Evolutionary conservation across 2,329 filamentous ascomycete species (phyloP), one percentile per base, ranked within the genome.

Genomic region (Orbilia quercus): DNA sequence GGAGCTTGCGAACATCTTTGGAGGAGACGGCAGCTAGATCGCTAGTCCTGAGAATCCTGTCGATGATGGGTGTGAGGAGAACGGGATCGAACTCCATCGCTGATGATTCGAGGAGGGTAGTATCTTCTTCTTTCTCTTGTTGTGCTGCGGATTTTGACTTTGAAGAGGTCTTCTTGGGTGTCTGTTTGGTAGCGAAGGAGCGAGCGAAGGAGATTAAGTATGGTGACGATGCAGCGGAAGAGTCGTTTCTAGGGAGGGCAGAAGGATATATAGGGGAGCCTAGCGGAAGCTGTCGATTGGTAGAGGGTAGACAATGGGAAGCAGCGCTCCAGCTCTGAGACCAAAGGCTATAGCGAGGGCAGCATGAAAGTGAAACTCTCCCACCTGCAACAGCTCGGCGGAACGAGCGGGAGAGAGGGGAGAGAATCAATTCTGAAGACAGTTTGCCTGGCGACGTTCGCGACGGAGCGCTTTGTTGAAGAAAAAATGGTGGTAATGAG

Each of bases 1-100:
- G 81, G 1, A 84, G 84, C 76, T 85, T 83, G 58, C 86, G 85
- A 66, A 89, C 84, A 80, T 86, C 87, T 79, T 88, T 89, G 73
- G 86, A 84, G 25, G 87, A 86, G 58, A 89, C 85, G n/a, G 87
- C 88, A 76, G 85, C 83, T 42, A 89, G 84, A 75, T 89, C 85
- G 63, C 85, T 84, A 9, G 82, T 84, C 23, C 82, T 82, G 20
- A 89, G 83, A 74, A 89, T 88, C 42, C 80, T 82, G 77, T 89
- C 87, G 79, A 89, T 88, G 76, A 88, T 84, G 62, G 81, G 80
- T 59, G 84, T 88, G 79, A 87, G 88, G 75, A 82, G 81, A 34
- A 73, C 67, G 16, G 59, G 28, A 31, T 62, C 50, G 22, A 58
- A 66, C 59, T 60, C 38, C 53, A 66, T 63, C 31, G 22, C 45